Base-by-base conservation (phyloP, 495 filamentous ascomycete genomes). In the Barbatosphaeria neglecta region DNA sequence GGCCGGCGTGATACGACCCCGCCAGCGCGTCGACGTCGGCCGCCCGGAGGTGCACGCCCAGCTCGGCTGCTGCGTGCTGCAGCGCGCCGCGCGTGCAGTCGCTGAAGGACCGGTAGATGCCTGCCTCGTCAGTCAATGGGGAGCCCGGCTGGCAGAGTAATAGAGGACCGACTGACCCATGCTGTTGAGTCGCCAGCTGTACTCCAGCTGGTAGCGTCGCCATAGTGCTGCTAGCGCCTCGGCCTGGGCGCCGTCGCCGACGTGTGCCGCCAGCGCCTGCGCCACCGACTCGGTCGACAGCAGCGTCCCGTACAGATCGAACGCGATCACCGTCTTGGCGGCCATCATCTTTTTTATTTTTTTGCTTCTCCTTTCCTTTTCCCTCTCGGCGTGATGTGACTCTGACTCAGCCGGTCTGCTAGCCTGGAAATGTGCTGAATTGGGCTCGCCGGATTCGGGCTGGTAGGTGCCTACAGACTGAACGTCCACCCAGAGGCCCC, bases 151-250 rank as follows among this genome's bases (percentile, higher is more conserved):
- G 41, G 54, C 49, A 28, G 27, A 41, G 19, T 18, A 18, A 15
- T 13, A 24, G 10, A 45, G 20, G 22, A 19, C 38, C 13, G 10
- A 56, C 61, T 37, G 63, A 84, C 85, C 67, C 84, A 90, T 90
- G 75, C 79, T 84, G 54, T 83, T 90, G 50, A 85, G 60, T 39
- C 85, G 64, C 85, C 84, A 92, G 28, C 86, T 86, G 52, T 90
- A 92, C 62, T 88, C 86, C 17, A 94, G 70, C 58, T 89, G 84
- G 56, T 64, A 71, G 31, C 65, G 60, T 38, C 72, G 59, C 67
- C 70, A 74, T 52, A 73, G 56, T 19, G 72, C 58, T 7, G 82
- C 75, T 13, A 90, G 68, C 6, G 59, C 53, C 7, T 64, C 52
- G 11, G 78, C 76, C 52, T 74, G 72, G 2, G 31, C 13, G 20